Percentiles rank a stretch among this genome's conserved stretches.
Conservation (phyloP, 768 basidiomycete species). For the Pleurotus djamor region DNA sequence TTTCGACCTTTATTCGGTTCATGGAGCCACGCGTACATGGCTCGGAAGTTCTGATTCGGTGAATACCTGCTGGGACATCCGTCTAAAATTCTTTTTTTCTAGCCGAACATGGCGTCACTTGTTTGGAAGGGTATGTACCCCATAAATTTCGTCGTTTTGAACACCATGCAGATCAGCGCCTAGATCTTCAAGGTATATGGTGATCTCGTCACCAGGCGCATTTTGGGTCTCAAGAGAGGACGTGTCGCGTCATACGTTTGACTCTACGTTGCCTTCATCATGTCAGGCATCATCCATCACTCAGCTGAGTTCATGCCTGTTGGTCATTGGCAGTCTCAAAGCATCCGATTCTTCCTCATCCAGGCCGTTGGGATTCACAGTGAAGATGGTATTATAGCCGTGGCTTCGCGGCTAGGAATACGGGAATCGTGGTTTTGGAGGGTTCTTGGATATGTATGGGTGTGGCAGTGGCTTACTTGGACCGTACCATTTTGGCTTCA, state of each 20-base stretch:
- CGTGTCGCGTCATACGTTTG: slow-evolving; percentile 24
- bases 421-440: slow-evolving; percentile 6
- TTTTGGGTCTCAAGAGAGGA: slow-evolving; percentile 23
- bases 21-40: slow-evolving; percentile 29
- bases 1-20: slow-evolving; percentile 38
- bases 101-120: slow-evolving; percentile 35
- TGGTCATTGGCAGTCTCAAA: slow-evolving; percentile 17
- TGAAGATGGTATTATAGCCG: slow-evolving; percentile 17
- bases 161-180: neutral
- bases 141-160: neutral
- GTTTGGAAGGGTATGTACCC: slow-evolving; percentile 26
- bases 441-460: slow-evolving; percentile 23
- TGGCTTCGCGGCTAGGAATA: slow-evolving; percentile 10
- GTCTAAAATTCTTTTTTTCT: neutral
- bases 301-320: slow-evolving; percentile 30
- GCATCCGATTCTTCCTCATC: slow-evolving; percentile 29
- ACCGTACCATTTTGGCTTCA: neutral
- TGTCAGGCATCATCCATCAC: slow-evolving; percentile 28
- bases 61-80: slow-evolving; percentile 16
- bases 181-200: slow-evolving; percentile 25
- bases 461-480: slow-evolving; percentile 18
- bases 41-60: slow-evolving; percentile 42
- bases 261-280: slow-evolving; percentile 29
- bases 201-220: slow-evolving; percentile 16
- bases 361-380: slow-evolving; percentile 29